phyloP scores from a whole-genome alignment of 2,329 filamentous ascomycete species.

The Lomentospora prolificans region DNA sequence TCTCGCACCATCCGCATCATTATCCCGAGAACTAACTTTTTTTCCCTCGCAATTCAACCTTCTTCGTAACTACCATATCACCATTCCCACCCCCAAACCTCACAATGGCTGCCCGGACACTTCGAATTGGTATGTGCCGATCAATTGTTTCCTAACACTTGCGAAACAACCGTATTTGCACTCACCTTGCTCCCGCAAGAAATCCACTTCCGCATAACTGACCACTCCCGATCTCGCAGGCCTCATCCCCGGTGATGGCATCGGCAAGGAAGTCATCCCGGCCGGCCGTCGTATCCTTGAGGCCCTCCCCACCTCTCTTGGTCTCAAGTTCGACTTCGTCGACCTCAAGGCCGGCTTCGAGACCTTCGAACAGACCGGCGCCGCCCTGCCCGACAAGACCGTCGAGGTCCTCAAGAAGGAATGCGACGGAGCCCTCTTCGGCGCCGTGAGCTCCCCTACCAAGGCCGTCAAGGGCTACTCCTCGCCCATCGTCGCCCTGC shows the following conservation, averaged over 20 bases:
- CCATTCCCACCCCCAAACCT: background rate
- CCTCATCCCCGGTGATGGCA: conserved; percentile 95
- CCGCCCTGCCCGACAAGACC: conserved; percentile 80
- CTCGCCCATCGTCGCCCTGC: conserved; percentile 89
- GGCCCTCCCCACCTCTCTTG: conserved; percentile 80
- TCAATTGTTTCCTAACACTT: conserved; percentile 10
- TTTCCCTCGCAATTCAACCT: background rate
- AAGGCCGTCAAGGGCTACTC: conserved; percentile 91
- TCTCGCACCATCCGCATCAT: background rate
- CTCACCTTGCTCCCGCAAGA: no score
- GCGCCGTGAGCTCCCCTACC: conserved; percentile 82
- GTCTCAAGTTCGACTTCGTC: conserved; percentile 88
- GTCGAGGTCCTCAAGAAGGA: conserved; percentile 80
- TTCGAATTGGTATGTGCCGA: conserved; percentile 51
- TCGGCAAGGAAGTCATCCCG: conserved; percentile 96
- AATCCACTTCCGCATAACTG: no score
- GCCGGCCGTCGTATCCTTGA: conserved; percentile 86
- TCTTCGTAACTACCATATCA: background rate
- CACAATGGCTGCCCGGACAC: conserved; percentile 52
- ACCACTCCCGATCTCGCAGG: conserved; percentile 37
- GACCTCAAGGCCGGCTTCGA: conserved; percentile 90
- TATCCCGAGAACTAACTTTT: conserved; percentile 2
- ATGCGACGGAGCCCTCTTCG: conserved; percentile 94
- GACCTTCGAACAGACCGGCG: conserved; percentile 82
- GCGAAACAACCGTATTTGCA: no score